Evolutionary conservation across 495 filamentous ascomycete species (phyloP), one percentile per base, ranked within the genome.

Genomic region (Penicillium atrosanguineum): DNA sequence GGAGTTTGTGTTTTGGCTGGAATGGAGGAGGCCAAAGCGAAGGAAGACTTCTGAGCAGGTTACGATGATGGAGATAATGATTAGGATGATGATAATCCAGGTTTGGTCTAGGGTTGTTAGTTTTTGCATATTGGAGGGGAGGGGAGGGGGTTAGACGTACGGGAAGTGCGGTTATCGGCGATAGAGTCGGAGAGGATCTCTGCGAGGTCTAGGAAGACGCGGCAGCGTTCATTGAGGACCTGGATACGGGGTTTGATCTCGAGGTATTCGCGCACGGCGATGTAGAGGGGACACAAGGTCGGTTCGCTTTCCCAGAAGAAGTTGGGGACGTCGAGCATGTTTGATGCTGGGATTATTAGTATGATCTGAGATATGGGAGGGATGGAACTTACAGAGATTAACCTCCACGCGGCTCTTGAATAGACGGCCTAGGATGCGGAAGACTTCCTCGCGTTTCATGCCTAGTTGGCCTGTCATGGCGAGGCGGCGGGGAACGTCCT

Each of bases 271-370:
- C 94, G 88, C 26, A 97, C 91, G 45, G 93, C 94, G 50, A 83
- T 83, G 70, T 99, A 99, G 39, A 99, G 85, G 0, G 94, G 94
- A 65, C 96, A 90, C 0, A 99, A 81, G 2, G 89, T 96, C 34
- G 94, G 94, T 64, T 99, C 94, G 28, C 87, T 87, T 62, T 96
- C 91, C 94, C 94, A 99, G 80, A 99, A 97, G 78, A 99, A 97
- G 68, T 94, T 95, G 40, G 94, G 95, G 4, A 95, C 90, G 68
- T 97, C 93, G 54, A 99, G 87, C 67, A 97, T 91, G 60, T 97
- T 99, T 14, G 90, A 95, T 49, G 94, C 90, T 95, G 68, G 21
- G 6, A n/a, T 26, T 41, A 41, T 62, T 52, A 59, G 50, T 43
- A 25, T 46, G 12, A 3, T 14, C 12, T 31, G 36, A 41, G 19